Conservation (phyloP, 345 rosid genomes). For the Eucalyptus erythrocorys region DNA sequence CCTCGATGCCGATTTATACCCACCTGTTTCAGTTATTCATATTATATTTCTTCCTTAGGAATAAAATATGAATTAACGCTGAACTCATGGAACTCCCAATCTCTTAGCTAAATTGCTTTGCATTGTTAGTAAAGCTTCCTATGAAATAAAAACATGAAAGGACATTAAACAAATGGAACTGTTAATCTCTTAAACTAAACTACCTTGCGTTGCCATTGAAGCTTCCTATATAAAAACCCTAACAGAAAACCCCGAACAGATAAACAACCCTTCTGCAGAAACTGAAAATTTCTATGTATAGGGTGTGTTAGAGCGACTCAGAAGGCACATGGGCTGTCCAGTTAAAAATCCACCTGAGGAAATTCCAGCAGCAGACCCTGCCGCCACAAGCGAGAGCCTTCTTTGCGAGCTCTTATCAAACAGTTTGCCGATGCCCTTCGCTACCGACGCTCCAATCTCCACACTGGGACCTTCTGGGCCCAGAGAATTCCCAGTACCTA, state of each 20-base stretch:
- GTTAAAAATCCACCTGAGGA: constrained; percentile 56
- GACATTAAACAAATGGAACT: background rate
- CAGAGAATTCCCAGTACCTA: constrained; percentile 85
- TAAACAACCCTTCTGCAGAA: background rate
- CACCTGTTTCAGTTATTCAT: background rate
- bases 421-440: constrained; percentile 39
- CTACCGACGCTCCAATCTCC: constrained; percentile 85
- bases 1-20: background rate
- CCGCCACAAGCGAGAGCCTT: constrained; percentile 67
- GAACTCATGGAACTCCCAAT: background rate
- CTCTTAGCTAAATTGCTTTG: background rate
- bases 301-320: background rate
- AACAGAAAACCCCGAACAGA: background rate
- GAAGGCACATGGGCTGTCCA: background rate
- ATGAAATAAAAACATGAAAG: background rate
- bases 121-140: background rate
- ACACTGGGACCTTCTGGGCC: constrained; percentile 99
- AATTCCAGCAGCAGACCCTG: constrained; percentile 89
- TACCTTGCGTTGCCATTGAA: background rate
- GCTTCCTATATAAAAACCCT: background rate
- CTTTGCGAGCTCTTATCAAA: constrained; percentile 25
- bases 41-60: background rate
- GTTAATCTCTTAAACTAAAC: background rate
- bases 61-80: background rate
- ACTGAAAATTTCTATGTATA: background rate